Percentiles rank a stretch among this genome's conserved stretches.
phyloP scores from a whole-genome alignment of 2,329 filamentous ascomycete species.

The Pseudogymnoascus sp. region DNA sequence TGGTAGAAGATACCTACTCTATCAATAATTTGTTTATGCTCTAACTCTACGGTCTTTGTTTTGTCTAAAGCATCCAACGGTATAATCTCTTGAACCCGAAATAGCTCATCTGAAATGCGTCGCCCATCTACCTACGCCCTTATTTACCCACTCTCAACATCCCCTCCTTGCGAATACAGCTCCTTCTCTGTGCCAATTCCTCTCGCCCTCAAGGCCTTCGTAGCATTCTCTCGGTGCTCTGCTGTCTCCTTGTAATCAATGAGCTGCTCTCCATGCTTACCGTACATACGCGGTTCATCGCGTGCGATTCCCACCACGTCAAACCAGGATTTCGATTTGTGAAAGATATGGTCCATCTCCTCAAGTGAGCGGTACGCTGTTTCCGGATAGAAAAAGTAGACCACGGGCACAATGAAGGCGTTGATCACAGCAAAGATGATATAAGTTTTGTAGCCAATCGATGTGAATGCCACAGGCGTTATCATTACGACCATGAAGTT shows the following conservation, averaged over 20 bases:
- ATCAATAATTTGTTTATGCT: background rate
- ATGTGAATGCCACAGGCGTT: constrained; percentile 32
- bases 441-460: constrained; percentile 52
- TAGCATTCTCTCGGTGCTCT: constrained; percentile 14
- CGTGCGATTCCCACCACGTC: constrained; percentile 34
- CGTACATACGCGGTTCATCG: constrained; percentile 46
- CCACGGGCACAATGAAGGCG: constrained; percentile 25
- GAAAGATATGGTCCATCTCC: constrained; percentile 58
- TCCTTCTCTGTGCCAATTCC: background rate
- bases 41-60: background rate
- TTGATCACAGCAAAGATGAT: constrained; percentile 51
- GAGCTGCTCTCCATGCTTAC: constrained; percentile 50
- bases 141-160: background rate
- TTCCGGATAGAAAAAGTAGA: constrained; percentile 58
- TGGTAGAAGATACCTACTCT: no score
- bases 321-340: constrained; percentile 40
- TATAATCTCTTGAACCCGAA: background rate
- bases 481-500: constrained; percentile 44
- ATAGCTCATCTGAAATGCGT: background rate
- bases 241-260: constrained; percentile 24
- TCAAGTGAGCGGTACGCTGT: constrained; percentile 55
- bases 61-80: background rate
- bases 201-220: background rate
- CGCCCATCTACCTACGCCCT: background rate
- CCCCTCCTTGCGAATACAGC: background rate